Percentiles rank a stretch among this genome's conserved stretches.
These are phyloP conservation scores for Furcasterigmium sp. DNA, from an alignment of 2,329 filamentous ascomycete species.

Conservation along the genomic window DNA sequence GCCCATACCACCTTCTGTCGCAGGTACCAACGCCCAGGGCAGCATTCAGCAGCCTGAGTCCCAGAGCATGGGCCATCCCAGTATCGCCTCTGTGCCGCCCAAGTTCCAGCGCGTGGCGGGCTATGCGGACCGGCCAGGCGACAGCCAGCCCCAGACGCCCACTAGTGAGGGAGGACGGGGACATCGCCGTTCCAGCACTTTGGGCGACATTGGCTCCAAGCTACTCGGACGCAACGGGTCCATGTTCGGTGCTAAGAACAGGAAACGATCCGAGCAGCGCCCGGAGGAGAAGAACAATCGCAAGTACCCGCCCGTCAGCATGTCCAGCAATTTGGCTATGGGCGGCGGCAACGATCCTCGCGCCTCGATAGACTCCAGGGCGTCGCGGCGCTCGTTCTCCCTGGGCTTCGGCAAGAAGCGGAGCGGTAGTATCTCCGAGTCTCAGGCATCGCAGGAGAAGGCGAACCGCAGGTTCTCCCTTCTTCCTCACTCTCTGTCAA, in stretches of 20 bases:
- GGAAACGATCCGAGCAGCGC: slow-evolving; percentile 23
- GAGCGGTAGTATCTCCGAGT: slow-evolving; percentile 59
- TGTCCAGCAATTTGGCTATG: slow-evolving; percentile 66
- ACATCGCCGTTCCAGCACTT: slow-evolving; percentile 69
- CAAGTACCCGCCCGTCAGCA: slow-evolving; percentile 85
- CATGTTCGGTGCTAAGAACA: slow-evolving; percentile 61
- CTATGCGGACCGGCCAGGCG: slow-evolving; percentile 42
- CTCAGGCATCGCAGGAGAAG: slow-evolving; percentile 52
- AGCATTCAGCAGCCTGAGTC: slow-evolving; percentile 85
- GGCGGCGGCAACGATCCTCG: slow-evolving; percentile 49
- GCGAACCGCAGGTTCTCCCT: slow-evolving; percentile 64
- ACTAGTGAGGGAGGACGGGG: slow-evolving; percentile 35
- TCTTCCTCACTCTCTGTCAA: slow-evolving; percentile 60
- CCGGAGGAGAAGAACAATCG: slow-evolving; percentile 47
- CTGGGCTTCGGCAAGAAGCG: slow-evolving; percentile 65
- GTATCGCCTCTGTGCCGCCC: slow-evolving; percentile 50
- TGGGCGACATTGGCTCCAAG: slow-evolving; percentile 77
- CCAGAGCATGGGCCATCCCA: slow-evolving; percentile 56
- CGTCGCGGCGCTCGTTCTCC: slow-evolving; percentile 64
- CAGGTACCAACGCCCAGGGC: slow-evolving; percentile 83
- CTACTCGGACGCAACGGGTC: slow-evolving; percentile 80
- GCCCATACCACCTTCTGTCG: slow-evolving; percentile 80
- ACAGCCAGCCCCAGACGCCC: slow-evolving; percentile 8
- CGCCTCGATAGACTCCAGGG: slow-evolving; percentile 64
- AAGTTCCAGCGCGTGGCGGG: slow-evolving; percentile 56